Evolutionary conservation across 257 asterid genomes (phyloP), one percentile per base, ranked within the genome.

Genomic region (Scutellaria baicalensis): DNA sequence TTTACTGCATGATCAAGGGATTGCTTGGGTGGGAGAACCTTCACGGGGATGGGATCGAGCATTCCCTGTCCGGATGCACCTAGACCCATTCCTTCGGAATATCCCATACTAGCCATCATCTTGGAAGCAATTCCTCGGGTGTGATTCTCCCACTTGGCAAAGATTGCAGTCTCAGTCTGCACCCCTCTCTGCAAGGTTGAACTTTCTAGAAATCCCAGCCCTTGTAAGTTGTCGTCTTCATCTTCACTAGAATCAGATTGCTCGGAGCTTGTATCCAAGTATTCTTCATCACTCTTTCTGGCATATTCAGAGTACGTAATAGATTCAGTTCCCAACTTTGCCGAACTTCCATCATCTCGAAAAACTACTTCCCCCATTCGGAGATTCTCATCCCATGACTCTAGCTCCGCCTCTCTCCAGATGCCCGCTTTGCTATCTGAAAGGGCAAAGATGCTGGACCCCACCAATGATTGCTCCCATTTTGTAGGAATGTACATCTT

Each of bases 31-130:
- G 89, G 89, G 73, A 91, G 95, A 71, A 82, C 91, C 76, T 77
- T 93, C 8, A 86, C 96, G 9, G 86, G 64, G 52, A 93, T 85
- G 40, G 99, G 96, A 67, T 86, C 77, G 39, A 93, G 77, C 73
- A 80, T 93, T 59, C 99, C 99, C 76, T 93, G 97, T 27, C 99
- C 97, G 5, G 95, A 84, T 16, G 81, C 86, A 40, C 99, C 99
- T 74, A 93, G 79, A n/a, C 99, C 97, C 99, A 93, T 93, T 61
- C 99, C 99, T 75, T 91, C 99, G 1, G 90, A 91, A 73, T 85
- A 93, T 16, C 99, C 99, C 99, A 91, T 93, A 77, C 78, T 91
- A 21, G 97, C 99, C 99, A 93, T 93, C 99, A 93, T 87, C 80
- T 84, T 93, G 12, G 99, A 93, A 56, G 99, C 99, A 54, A 93